Conservation (phyloP, 2,329 filamentous ascomycete genomes). For the Aspergillus intermedius region DNA sequence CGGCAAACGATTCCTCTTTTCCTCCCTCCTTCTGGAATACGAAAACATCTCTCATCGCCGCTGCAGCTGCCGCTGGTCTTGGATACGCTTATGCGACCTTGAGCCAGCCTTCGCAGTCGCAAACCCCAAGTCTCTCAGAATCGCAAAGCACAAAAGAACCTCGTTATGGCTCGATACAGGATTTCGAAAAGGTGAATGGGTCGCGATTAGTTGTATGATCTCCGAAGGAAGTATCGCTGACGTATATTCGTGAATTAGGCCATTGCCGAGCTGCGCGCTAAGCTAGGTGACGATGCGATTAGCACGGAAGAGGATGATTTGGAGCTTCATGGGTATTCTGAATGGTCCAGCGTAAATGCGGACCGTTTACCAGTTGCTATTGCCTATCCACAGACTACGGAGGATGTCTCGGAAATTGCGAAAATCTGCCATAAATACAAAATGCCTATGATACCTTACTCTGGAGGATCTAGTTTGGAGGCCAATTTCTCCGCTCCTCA, state of each 20-base stretch:
- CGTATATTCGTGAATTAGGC: conserved; percentile 36
- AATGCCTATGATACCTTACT: conserved; percentile 80
- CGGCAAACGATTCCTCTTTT: conserved; percentile 6
- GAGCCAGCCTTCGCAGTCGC: conserved; percentile 20
- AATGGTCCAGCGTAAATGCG: conserved; percentile 65
- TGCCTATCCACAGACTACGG: conserved; percentile 57
- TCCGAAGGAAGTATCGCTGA: neutral
- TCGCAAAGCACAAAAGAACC: conserved; percentile 16
- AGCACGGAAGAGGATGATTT: conserved; percentile 60
- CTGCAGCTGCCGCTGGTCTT: conserved; percentile 45
- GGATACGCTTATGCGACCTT: conserved; percentile 47
- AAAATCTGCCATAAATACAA: conserved; percentile 70
- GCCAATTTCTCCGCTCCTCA: conserved; percentile 84
- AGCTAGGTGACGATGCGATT: conserved; percentile 54
- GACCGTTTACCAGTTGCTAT: conserved; percentile 58
- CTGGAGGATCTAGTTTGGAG: conserved; percentile 78
- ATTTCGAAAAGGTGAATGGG: conserved; percentile 33
- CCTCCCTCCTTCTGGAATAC: conserved; percentile 38
- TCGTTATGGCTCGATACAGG: conserved; percentile 32
- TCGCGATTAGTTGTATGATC: neutral
- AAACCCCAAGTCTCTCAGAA: conserved; percentile 5
- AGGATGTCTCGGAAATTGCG: conserved; percentile 59
- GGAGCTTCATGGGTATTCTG: conserved; percentile 59
- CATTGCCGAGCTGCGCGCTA: conserved; percentile 47
- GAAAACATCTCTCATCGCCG: conserved; percentile 42